A percentile compares a stretch with the other conserved stretches of the same genome.
Conservation (phyloP, 2,329 filamentous ascomycete species). For the Scopulariopsis brevicaulis region DNA sequence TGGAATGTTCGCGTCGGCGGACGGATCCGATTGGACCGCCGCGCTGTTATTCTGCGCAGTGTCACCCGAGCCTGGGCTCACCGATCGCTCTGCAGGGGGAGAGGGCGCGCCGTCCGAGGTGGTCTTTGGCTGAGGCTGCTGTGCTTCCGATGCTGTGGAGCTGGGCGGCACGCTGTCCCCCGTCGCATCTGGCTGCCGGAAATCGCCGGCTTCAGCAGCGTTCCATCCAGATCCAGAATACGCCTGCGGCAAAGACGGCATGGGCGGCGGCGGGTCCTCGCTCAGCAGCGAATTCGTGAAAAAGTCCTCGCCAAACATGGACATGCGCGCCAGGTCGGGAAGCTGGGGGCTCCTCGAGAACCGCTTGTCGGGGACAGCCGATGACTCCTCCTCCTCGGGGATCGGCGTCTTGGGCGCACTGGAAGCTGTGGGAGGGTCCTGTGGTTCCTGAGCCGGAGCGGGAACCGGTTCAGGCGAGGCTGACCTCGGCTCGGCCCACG, state of each 20-base stretch:
- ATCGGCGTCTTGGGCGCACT: neutral
- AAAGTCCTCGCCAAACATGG: conserved; percentile 47
- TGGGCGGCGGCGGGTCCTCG: conserved; percentile 13
- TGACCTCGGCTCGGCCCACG: neutral
- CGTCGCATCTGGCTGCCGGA: neutral
- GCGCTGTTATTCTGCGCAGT: neutral
- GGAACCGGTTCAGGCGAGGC: neutral
- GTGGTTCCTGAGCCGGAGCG: neutral
- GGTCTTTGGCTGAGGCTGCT: neutral
- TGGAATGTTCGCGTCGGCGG: neutral
- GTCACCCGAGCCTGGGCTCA: neutral
- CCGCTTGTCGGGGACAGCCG: conserved; percentile 9
- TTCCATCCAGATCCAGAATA: conserved; percentile 1
- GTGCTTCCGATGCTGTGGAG: neutral
- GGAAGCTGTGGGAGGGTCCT: neutral
- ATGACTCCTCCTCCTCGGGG: neutral
- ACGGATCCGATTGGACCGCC: neutral
- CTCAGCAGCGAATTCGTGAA: conserved; percentile 27
- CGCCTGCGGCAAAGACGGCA: conserved; percentile 10
- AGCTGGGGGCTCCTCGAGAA: conserved; percentile 44
- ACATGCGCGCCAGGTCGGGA: conserved; percentile 46
- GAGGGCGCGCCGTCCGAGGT: neutral
- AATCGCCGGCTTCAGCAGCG: neutral
- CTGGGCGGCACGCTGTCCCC: neutral
- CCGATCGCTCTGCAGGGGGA: neutral